Percentiles rank a stretch among this genome's conserved stretches.
phyloP scores from a whole-genome alignment of 768 basidiomycete genomes.

The Lactarius deliciosus region DNA sequence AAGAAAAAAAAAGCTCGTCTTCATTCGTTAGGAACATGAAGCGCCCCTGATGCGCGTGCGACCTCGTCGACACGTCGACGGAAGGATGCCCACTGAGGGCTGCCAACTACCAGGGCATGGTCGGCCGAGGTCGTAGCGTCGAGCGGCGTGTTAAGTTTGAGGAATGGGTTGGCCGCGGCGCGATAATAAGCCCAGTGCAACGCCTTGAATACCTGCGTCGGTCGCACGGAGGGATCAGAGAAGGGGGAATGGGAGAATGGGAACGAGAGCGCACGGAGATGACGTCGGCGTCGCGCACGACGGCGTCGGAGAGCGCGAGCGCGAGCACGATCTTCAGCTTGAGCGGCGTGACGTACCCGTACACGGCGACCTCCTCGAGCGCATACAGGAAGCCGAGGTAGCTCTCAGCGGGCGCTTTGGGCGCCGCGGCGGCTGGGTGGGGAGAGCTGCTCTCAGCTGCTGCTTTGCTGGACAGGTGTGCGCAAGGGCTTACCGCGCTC shows the following conservation, averaged over 20 bases:
- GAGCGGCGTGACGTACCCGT: conserved; percentile 87
- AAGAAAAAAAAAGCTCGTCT: conserved; percentile 20
- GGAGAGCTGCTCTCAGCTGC: not conserved
- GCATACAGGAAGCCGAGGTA: conserved; percentile 84
- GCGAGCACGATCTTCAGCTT: conserved; percentile 86
- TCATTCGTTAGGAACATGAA: conserved; percentile 24
- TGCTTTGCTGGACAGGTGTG: not conserved
- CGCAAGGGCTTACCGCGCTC: conserved; percentile 66
- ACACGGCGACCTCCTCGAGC: conserved; percentile 92
- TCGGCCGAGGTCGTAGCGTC: conserved; percentile 8
- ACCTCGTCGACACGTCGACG: conserved; percentile 74
- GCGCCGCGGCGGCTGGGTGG: conserved; percentile 40
- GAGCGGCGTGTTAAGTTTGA: conserved; percentile 54
- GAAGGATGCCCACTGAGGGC: conserved; percentile 68
- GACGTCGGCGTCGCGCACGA: conserved; percentile 79
- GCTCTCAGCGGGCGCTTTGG: conserved; percentile 63
- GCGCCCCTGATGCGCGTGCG: conserved; percentile 53
- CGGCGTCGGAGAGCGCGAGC: conserved; percentile 74
- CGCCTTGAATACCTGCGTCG: conserved; percentile 78
- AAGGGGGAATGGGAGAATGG: not conserved
- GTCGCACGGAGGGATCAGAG: not conserved
- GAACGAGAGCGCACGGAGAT: conserved; percentile 52
- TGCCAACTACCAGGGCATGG: conserved; percentile 58
- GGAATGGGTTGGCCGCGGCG: conserved; percentile 83
- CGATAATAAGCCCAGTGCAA: conserved; percentile 85